Conservation (phyloP, 305 asterid species). For the Ajuga reptans region DNA sequence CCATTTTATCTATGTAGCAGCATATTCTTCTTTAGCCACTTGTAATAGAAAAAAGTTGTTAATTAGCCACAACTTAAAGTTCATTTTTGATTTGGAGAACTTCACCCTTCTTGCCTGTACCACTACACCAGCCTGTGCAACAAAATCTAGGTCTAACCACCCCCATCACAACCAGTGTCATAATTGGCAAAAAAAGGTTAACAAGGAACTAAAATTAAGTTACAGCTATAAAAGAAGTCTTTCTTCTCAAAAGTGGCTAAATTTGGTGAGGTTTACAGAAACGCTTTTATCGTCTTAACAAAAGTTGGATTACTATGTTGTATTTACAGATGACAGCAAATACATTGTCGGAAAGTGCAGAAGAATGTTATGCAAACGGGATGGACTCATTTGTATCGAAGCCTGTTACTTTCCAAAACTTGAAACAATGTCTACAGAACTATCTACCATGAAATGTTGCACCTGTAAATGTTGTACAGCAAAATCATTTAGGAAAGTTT, state of each 20-base stretch:
- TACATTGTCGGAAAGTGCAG: slow-evolving; percentile 73
- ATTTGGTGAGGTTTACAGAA: background rate
- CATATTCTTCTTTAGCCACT: too few species aligned
- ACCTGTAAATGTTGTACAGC: slow-evolving; percentile 36
- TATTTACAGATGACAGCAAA: slow-evolving; percentile 86
- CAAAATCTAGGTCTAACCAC: too few species aligned
- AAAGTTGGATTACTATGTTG: background rate
- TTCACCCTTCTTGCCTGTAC: too few species aligned
- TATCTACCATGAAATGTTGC: slow-evolving; percentile 34
- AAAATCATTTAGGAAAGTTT: slow-evolving; percentile 51
- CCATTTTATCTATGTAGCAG: background rate
- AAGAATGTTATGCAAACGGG: slow-evolving; percentile 85
- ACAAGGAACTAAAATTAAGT: too few species aligned
- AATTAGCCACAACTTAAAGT: too few species aligned
- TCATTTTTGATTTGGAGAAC: too few species aligned
- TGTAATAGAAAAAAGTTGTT: too few species aligned
- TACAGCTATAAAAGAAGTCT: too few species aligned
- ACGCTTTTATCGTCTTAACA: background rate
- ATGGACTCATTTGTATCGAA: slow-evolving; percentile 93
- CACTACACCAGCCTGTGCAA: too few species aligned
- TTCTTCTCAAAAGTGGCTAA: too few species aligned
- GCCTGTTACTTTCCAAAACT: slow-evolving; percentile 63
- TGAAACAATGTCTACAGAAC: slow-evolving; percentile 58
- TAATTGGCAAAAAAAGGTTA: too few species aligned
- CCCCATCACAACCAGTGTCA: too few species aligned